phyloP scores from a whole-genome alignment of 2,329 filamentous ascomycete species.

The Botrytis paeoniae region DNA sequence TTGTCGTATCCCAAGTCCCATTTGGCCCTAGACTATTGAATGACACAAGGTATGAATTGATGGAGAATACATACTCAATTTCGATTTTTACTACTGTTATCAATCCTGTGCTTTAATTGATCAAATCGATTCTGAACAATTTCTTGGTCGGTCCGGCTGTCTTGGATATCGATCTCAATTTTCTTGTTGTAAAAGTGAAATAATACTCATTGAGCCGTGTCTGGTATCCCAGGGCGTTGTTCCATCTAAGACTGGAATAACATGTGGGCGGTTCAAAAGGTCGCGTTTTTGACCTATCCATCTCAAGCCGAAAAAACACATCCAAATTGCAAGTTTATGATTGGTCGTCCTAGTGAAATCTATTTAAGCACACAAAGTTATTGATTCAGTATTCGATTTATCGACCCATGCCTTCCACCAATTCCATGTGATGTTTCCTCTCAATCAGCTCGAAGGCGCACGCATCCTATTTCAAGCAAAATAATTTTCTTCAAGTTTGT shows the following conservation, averaged over 20 bases:
- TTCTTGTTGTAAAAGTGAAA: not conserved
- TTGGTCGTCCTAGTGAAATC: not conserved
- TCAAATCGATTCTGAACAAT: no score
- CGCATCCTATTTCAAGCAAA: not conserved
- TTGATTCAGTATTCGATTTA: not conserved
- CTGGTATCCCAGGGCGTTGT: not conserved
- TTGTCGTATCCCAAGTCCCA: no score
- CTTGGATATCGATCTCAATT: no score
- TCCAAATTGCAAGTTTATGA: not conserved
- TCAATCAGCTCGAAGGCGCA: not conserved
- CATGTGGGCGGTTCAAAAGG: not conserved
- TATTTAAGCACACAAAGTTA: not conserved
- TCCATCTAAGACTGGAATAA: not conserved
- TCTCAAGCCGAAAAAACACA: not conserved
- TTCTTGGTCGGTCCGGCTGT: no score
- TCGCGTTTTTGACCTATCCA: not conserved
- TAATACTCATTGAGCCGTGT: not conserved
- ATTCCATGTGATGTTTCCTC: not conserved
- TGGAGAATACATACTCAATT: no score
- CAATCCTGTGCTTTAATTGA: no score
- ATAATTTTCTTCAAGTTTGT: not conserved
- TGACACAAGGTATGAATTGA: no score
- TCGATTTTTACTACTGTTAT: no score
- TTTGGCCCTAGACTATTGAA: no score
- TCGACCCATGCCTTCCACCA: not conserved